Base-by-base conservation (phyloP, 768 basidiomycete genomes). In the Infundibulicybe gibba region DNA sequence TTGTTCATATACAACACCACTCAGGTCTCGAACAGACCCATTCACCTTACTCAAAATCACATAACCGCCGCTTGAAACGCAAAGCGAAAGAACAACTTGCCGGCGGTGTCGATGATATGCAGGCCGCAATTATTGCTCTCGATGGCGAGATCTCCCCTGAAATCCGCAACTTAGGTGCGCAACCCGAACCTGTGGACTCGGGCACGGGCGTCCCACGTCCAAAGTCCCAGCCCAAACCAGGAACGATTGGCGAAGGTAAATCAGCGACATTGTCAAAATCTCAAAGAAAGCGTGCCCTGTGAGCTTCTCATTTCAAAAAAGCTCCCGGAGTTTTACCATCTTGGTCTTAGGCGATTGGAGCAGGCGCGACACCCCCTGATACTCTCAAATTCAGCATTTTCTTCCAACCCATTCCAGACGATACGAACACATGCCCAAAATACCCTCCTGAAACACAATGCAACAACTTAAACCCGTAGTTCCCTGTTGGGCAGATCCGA, bases 371-470 rank as follows among this genome's bases (percentile, higher is more conserved):
- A 85, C 49, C 87, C 87, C 9, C 66, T 84, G 51, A 81, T 91
- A 34, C 69, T 86, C 25, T 71, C 80, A 16, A 84, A 82, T 55
- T 72, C 83, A 5, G 75, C 79, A 33, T 91, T 82, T 57, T 63
- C 78, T 9, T 64, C 75, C 30, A 85, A 83, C 56, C 90, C 90
- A 1, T 91, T 91, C 60, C 69, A 82, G 55, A 83, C 87, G 1
- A 87, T 91, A 54, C 83, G 87, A 5, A 84, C 76, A 3, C 90
- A 92, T 61, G 87, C 83, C 2, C 75, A 84, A 61, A 91, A 91
- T 58, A 89, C 90, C 0, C 69, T 90, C 10, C 50, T 89, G 32
- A 81, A 79, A 52, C 81, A 76, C 51, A 57, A 66, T 40, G 43
- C 54, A 35, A 50, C 54, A 32, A 30, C 54, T 17, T 52, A 32